A percentile compares a stretch with the other conserved stretches of the same genome.
These are phyloP conservation scores for Brassica carinata DNA, from an alignment of 345 rosid species.

Conservation along the genomic window DNA sequence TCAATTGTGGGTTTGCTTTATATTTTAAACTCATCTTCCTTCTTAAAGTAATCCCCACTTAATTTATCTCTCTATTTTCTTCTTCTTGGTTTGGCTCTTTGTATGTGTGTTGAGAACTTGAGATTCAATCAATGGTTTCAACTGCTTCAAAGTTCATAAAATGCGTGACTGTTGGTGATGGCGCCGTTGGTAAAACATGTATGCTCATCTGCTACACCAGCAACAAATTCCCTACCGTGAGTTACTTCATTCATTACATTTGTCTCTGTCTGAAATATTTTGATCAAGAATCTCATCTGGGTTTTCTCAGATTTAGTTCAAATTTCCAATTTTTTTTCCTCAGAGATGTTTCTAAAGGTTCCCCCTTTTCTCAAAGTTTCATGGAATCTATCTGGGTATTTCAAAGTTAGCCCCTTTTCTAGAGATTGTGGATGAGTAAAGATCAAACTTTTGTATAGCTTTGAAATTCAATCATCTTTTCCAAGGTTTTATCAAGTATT, in stretches of 20 bases:
- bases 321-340: not conserved
- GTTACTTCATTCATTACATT: not conserved
- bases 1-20: constrained; percentile 8
- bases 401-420: constrained; percentile 33
- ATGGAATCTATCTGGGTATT: constrained; percentile 20
- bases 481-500: constrained; percentile 16
- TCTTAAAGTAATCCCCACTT: constrained; percentile 34
- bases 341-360: not conserved
- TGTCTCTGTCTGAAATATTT: not conserved
- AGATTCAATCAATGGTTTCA: constrained; percentile 32
- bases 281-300: constrained; percentile 14
- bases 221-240: constrained; percentile 46
- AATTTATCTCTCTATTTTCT: constrained; percentile 14
- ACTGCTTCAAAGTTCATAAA: constrained; percentile 45
- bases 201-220: constrained; percentile 49
- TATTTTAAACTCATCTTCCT: constrained; percentile 4
- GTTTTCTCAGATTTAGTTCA: constrained; percentile 28
- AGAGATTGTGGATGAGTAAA: constrained; percentile 21
- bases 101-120: constrained; percentile 17
- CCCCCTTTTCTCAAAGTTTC: not conserved
- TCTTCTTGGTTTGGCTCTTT: not conserved
- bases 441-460: not conserved
- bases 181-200: constrained; percentile 47
- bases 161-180: constrained; percentile 48
- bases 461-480: not conserved